Evolutionary conservation across 345 rosid species (phyloP).

Genomic region (Lagerstroemia speciosa): DNA sequence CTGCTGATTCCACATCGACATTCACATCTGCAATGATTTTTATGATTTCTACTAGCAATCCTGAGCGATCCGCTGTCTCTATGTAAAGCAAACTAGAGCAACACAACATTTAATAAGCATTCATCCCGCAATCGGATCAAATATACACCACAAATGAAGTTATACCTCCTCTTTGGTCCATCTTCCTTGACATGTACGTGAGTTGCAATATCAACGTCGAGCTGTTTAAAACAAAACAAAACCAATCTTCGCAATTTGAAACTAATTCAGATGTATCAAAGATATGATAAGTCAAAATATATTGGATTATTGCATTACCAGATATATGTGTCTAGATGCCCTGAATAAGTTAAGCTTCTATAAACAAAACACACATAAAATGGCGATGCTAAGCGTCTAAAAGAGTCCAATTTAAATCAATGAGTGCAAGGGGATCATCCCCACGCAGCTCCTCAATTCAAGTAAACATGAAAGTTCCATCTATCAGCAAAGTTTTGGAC

Average conservation of each 20-base stretch:
- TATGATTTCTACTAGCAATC: conserved; percentile 80
- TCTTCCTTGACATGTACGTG: conserved; percentile 64
- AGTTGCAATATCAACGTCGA: conserved; percentile 86
- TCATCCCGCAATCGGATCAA: background rate
- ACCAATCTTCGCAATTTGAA: background rate
- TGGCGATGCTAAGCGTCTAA: background rate
- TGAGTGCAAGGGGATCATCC: no score
- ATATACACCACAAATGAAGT: conserved; percentile 1
- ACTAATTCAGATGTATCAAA: background rate
- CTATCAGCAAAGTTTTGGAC: background rate
- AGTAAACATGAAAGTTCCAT: background rate
- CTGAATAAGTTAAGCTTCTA: background rate
- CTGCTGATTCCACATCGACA: conserved; percentile 83
- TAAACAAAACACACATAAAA: no score
- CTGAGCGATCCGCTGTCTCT: conserved; percentile 96
- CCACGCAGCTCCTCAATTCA: background rate
- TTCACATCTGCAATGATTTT: conserved; percentile 72
- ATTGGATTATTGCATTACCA: background rate
- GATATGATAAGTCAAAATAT: background rate
- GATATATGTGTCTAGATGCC: background rate
- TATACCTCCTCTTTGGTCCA: conserved; percentile 82
- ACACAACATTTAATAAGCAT: background rate
- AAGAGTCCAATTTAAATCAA: background rate
- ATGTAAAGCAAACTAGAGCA: conserved; percentile 63
- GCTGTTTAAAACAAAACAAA: conserved; percentile 33